phyloP scores from a whole-genome alignment of 202 grass and related monocot genomes.

The Panicum hallii region DNA sequence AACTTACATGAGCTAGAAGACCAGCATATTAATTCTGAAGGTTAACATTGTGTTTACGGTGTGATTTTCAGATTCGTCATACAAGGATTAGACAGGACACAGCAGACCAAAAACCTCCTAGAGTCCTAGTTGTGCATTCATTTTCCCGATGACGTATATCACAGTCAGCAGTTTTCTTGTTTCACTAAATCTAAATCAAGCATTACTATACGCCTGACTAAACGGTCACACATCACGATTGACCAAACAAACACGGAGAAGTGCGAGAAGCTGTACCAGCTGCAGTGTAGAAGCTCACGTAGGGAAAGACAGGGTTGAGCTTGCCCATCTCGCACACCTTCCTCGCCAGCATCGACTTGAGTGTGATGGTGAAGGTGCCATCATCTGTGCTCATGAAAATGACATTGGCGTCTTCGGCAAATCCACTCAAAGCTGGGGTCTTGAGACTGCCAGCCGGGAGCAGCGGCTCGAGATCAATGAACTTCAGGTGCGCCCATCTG shows the following conservation, averaged over 20 bases:
- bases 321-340: not conserved
- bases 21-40: not conserved
- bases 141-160: not conserved
- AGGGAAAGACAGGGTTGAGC: not conserved
- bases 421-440: not conserved
- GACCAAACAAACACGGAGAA: not conserved
- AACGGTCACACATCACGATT: not conserved
- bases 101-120: not conserved
- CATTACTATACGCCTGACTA: not conserved
- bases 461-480: not conserved
- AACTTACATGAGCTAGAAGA: not conserved
- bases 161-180: not conserved
- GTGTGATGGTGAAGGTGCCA: not conserved
- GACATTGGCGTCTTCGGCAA: not conserved
- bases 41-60: not conserved
- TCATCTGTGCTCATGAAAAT: not conserved
- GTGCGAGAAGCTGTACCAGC: not conserved
- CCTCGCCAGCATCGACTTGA: not conserved
- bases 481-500: not conserved
- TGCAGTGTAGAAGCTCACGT: not conserved
- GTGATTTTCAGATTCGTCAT: not conserved
- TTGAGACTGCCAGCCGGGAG: not conserved
- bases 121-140: not conserved
- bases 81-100: not conserved
- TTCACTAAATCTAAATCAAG: not conserved